Base-by-base conservation (phyloP, 2,329 filamentous ascomycete species). In the Phaeosphaeriaceae sp. region DNA sequence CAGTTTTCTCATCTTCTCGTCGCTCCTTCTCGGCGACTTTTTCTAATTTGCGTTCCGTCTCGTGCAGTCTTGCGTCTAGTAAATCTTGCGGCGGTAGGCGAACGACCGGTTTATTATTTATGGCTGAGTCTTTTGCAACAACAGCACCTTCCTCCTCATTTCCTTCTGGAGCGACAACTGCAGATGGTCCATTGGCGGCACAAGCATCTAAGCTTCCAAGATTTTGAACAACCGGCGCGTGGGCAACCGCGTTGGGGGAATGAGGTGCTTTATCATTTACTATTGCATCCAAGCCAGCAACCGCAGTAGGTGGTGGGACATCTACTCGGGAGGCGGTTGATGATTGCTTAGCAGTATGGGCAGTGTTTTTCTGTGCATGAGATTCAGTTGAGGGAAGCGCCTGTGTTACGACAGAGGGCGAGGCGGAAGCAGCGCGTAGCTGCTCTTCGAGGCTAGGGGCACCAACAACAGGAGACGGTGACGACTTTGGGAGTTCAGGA, bases 21-120 rank as follows among this genome's bases (percentile, higher is more conserved):
- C 61, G 69, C 52, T 71, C 68, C 44, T 63, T 72, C 46, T 74
- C 64, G 37, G 66, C 64, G 29, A 58, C 64, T 28, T 67, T 67
- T 33, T 76, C 74, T 53, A 74, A 60, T 15, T 66, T 76, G 13
- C 59, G 65, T 43, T 76, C 69, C 34, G 71, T 74, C 55, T 79
- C 74, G 42, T 72, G 71, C 41, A 79, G 54, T 35, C 71, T 71
- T 56, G 75, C 68, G 64, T 82, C 79, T 59, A 82, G 80, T 3
- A 75, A 73, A 53, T 81, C 77, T 57, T 79, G 72, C 3, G 80
- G 70, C 13, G 80, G 79, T 30, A 82, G 62, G 60, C 81, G 80
- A 21, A 79, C 50, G 58, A 74, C 67, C 61, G 77, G 48, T 28
- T 58, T 29, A 37, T 11, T 15, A 34, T 42, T 42, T 8, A 26